Base-by-base conservation (phyloP, 1,284 basidiomycete genomes). In the Ceratobasidium sp. region DNA sequence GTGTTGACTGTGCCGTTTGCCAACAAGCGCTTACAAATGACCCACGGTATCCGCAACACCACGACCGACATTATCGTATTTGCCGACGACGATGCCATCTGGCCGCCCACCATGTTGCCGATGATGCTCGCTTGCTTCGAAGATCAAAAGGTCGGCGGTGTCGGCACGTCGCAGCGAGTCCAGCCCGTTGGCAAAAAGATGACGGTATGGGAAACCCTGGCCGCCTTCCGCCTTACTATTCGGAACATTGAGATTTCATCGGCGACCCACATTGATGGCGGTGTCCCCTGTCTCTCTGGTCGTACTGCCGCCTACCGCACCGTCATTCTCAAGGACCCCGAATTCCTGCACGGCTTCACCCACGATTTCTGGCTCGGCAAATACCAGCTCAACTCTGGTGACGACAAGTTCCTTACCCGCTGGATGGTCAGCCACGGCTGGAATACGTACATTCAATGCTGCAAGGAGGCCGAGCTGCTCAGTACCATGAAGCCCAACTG, bases 401-500 rank as follows among this genome's bases (percentile, higher is more conserved):
- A 95, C 79, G 92, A 95, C 82, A 95, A 95, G 79, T 95, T 93
- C 80, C 81, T 95, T 75, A 95, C 93, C n/a, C 82, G 93, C 39
- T 96, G 93, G 93, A 93, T 95, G 90, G 93, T 95, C 71, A 88
- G 86, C 76, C 91, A 95, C 76, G 92, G 93, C 16, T 96, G 93
- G 93, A 89, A 84, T 77, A 95, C 93, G 16, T 94, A 93, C 77
- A 91, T 95, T 50, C 93, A 95, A 77, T 89, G 88, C 75, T 95
- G 91, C 82, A 87, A 87, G 76, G 92, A 95, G 79, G 92, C 91
- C 14, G 93, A 95, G 79, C 81, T 95, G 44, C 81, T 94, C 62
- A 91, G 88, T 78, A 95, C 93, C 59, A 96, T 95, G 93, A 96
- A 96, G 78, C 93, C 93, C 44, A 92, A 95, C 79, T 95, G 92